A percentile compares a stretch with the other conserved stretches of the same genome.
These are phyloP conservation scores for Achaetomiella virescens DNA, from an alignment of 495 filamentous ascomycete genomes.

Conservation along the genomic window DNA sequence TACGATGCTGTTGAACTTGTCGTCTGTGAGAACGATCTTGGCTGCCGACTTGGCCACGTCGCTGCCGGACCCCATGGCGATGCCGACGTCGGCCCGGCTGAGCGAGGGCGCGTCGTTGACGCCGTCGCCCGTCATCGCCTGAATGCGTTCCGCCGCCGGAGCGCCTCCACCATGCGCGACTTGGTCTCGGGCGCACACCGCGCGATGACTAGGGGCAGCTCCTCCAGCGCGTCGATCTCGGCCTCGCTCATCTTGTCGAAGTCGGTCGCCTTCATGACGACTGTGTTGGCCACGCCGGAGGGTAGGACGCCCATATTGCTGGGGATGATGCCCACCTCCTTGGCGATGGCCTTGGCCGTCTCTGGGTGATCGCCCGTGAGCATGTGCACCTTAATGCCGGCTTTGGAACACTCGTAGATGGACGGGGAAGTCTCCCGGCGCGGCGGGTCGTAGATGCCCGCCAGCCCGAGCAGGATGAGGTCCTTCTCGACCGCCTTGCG, in stretches of 20 bases:
- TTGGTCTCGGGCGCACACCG: constrained; percentile 63
- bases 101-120: constrained; percentile 82
- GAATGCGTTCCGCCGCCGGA: constrained; percentile 54
- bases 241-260: constrained; percentile 56
- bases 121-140: constrained; percentile 68
- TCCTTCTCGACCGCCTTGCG: constrained; percentile 49
- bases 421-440: constrained; percentile 62
- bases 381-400: constrained; percentile 77
- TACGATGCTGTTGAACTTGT: constrained; percentile 80
- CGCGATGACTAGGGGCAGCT: constrained; percentile 59
- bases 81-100: constrained; percentile 72
- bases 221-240: constrained; percentile 52
- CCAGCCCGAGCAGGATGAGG: constrained; percentile 61
- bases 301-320: constrained; percentile 49
- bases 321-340: constrained; percentile 68
- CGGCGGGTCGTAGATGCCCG: constrained; percentile 69
- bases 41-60: constrained; percentile 89
- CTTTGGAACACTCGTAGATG: constrained; percentile 57
- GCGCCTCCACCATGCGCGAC: constrained; percentile 60
- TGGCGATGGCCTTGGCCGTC: constrained; percentile 70
- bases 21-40: constrained; percentile 82
- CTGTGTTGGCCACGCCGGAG: constrained; percentile 44
- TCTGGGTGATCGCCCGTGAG: constrained; percentile 71
- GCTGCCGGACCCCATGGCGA: constrained; percentile 80
- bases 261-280: constrained; percentile 58